These are phyloP conservation scores for Conringia planisiliqua DNA, from an alignment of 345 rosid genomes.

Conservation along the genomic window DNA sequence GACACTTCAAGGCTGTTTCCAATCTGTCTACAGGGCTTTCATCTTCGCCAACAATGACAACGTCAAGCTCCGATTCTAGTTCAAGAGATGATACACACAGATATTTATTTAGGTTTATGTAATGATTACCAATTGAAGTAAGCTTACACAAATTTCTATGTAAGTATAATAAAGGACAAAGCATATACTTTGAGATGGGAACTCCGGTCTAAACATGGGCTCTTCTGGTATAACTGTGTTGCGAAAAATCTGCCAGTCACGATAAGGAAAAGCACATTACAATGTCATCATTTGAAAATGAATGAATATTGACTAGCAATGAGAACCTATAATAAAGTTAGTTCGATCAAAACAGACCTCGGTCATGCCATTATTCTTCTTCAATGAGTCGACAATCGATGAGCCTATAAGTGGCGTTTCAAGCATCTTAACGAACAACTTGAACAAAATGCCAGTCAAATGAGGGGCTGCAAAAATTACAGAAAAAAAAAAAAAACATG, in stretches of 20 bases:
- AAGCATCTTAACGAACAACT: slow-evolving; percentile 51
- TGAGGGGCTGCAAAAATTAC: slow-evolving; percentile 57
- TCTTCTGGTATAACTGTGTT: slow-evolving; percentile 69
- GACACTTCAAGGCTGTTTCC: slow-evolving; percentile 65
- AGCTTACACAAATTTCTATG: neutral
- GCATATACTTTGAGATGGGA: slow-evolving; percentile 67
- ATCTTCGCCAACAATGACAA: slow-evolving; percentile 49
- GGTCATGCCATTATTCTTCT: slow-evolving; percentile 56
- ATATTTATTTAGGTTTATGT: neutral
- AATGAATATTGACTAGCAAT: neutral
- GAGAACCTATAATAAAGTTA: neutral
- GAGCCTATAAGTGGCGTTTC: slow-evolving; percentile 70
- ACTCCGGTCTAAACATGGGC: slow-evolving; percentile 89
- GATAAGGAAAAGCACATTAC: slow-evolving; percentile 1
- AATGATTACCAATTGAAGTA: neutral
- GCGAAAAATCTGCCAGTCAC: slow-evolving; percentile 49
- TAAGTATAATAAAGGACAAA: neutral
- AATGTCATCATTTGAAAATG: neutral
- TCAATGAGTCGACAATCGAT: slow-evolving; percentile 43
- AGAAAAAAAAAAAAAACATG: neutral
- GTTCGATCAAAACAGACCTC: slow-evolving; percentile 42
- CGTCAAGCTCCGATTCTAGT: slow-evolving; percentile 58
- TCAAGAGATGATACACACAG: slow-evolving; percentile 5
- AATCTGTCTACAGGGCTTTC: slow-evolving; percentile 61
- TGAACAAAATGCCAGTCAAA: slow-evolving; percentile 60